These are phyloP conservation scores for Exidia glandulosa DNA, from an alignment of 768 basidiomycete genomes.

Conservation along the genomic window DNA sequence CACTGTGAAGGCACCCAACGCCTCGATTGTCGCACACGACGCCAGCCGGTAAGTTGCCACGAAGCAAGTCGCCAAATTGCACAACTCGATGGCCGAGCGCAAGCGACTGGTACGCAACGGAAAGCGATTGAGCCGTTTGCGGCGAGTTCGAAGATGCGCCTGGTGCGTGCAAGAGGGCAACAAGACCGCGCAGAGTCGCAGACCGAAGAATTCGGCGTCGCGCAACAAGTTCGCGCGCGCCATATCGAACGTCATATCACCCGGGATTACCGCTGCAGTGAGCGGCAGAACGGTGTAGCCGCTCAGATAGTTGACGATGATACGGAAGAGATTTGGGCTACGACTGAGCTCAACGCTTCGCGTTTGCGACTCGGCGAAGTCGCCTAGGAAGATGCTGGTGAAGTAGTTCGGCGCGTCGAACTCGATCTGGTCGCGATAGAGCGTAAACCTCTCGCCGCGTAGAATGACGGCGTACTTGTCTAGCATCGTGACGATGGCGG, in stretches of 20 bases:
- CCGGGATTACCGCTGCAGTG: neutral
- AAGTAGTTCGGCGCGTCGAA: constrained; percentile 10
- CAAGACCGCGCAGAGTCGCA: too few relatives aligned
- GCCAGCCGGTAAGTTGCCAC: too few relatives aligned
- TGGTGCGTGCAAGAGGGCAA: too few relatives aligned
- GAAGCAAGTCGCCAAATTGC: too few relatives aligned
- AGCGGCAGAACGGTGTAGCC: constrained; percentile 9
- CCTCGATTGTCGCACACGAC: too few relatives aligned
- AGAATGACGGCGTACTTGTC: constrained; percentile 5
- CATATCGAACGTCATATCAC: neutral
- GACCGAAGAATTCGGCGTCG: constrained; percentile 5
- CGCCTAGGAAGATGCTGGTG: constrained; percentile 6
- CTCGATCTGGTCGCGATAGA: constrained; percentile 6
- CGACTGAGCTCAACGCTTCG: neutral
- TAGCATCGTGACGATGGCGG: too few relatives aligned
- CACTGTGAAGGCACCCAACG: too few relatives aligned
- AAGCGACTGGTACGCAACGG: too few relatives aligned
- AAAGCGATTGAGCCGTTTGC: too few relatives aligned
- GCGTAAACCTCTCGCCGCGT: constrained; percentile 1
- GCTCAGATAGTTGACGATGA: constrained; percentile 10
- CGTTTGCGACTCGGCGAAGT: constrained; percentile 4
- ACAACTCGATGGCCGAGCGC: too few relatives aligned
- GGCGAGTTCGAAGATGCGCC: too few relatives aligned
- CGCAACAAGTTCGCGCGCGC: neutral
- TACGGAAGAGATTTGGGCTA: too few relatives aligned